Percentiles rank a stretch among this genome's conserved stretches.
Conservation (phyloP, 108 stramenopile species). For the Fragilaria crotonensis region DNA sequence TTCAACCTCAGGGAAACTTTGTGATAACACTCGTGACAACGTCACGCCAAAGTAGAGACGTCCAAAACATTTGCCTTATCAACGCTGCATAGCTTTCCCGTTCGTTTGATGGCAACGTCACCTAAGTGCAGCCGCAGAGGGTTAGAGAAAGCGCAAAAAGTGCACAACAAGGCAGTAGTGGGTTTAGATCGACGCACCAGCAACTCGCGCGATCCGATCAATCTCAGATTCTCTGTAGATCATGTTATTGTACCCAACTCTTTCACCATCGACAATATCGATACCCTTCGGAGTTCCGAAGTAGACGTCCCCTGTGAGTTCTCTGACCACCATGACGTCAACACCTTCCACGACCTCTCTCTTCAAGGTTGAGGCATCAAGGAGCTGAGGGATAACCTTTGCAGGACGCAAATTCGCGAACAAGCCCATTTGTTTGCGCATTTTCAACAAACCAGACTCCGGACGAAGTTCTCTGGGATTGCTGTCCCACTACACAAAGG, state of each 20-base stretch:
- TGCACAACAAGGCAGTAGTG: too few species aligned
- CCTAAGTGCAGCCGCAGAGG: too few species aligned
- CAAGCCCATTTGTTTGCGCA: slow-evolving; percentile 93
- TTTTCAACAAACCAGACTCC: slow-evolving; percentile 92
- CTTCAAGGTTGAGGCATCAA: slow-evolving; percentile 95
- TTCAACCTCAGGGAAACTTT: slow-evolving; percentile 86
- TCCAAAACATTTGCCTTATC: slow-evolving; percentile 99
- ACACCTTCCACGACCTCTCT: slow-evolving; percentile 95
- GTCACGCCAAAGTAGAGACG: slow-evolving; percentile 95
- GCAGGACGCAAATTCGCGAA: slow-evolving; percentile 97
- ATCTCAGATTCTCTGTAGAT: slow-evolving; percentile 96
- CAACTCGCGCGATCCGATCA: slow-evolving; percentile 85
- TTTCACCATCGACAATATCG: slow-evolving; percentile 78
- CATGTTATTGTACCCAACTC: slow-evolving; percentile 98
- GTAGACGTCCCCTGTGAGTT: slow-evolving; percentile 99
- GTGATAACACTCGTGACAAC: slow-evolving; percentile 87
- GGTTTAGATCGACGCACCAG: slow-evolving; percentile 31
- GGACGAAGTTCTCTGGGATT: slow-evolving; percentile 93
- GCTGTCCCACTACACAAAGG: slow-evolving; percentile 80
- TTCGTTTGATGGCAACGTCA: slow-evolving; percentile 91
- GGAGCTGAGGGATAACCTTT: slow-evolving; percentile 89
- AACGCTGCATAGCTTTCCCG: slow-evolving; percentile 89
- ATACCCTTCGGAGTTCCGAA: slow-evolving; percentile 98
- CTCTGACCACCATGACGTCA: slow-evolving; percentile 98
- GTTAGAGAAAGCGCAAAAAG: too few species aligned